Conservation (phyloP, 345 rosid species). For the Melaleuca quinquenervia region DNA sequence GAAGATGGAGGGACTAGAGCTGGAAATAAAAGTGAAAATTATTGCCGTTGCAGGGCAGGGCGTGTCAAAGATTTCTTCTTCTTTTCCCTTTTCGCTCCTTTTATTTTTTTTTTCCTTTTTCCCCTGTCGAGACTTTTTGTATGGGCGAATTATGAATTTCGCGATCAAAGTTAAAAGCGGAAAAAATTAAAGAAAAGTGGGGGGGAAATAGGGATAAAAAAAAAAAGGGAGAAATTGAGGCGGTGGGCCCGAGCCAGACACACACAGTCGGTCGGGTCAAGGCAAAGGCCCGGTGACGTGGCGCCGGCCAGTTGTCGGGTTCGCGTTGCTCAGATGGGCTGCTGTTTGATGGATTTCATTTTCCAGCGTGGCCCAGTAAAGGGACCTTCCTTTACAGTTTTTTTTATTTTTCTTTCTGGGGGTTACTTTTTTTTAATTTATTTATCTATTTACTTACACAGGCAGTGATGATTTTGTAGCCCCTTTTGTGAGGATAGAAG, state of each 20-base stretch:
- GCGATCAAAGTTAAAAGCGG: not conserved
- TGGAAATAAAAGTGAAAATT: not conserved
- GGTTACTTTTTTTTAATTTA: not conserved
- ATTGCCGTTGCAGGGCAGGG: not conserved
- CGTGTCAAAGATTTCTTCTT: not conserved
- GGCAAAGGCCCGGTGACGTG: not conserved
- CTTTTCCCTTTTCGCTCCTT: not conserved
- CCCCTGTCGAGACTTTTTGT: not conserved
- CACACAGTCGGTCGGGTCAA: not conserved
- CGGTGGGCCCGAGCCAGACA: not conserved
- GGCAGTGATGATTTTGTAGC: not conserved
- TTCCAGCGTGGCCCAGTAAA: not conserved
- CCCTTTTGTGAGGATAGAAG: no score
- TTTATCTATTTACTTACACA: not conserved
- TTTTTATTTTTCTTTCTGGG: not conserved
- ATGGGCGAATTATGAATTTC: not conserved
- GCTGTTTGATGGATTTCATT: not conserved
- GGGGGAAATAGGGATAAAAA: not conserved
- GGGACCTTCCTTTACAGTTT: not conserved
- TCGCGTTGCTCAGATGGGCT: not conserved
- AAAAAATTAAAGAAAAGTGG: not conserved
- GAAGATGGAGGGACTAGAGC: not conserved
- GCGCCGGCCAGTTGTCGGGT: not conserved
- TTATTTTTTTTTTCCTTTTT: accelerated
- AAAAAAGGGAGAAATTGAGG: not conserved